Percentiles rank a stretch among this genome's conserved stretches.
These are phyloP conservation scores for Funneliformis geosporum DNA, from an alignment of 192 early-diverging fungal species.

Conservation along the genomic window DNA sequence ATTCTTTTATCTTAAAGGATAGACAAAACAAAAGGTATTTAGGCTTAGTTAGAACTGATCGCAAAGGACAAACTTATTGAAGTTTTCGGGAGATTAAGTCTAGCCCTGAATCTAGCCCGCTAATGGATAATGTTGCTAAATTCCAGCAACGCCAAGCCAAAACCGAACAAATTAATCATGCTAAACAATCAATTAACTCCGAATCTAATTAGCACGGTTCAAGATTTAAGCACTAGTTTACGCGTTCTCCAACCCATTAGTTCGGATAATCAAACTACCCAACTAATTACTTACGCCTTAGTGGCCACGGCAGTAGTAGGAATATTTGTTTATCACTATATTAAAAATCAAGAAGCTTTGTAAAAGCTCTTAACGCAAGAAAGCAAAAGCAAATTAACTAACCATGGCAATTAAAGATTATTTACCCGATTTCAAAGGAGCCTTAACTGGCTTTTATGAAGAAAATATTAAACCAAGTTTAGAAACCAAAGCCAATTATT, in stretches of 20 bases:
- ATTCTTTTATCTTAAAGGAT: conserved; percentile 4
- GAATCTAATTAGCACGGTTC: background rate
- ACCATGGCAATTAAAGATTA: conserved; percentile 6
- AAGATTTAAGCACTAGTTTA: background rate
- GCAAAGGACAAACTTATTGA: background rate
- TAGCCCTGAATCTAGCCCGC: background rate
- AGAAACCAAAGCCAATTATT: background rate
- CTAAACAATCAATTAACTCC: conserved; percentile 16
- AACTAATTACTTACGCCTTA: conserved; percentile 5
- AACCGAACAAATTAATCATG: background rate
- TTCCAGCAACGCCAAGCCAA: background rate
- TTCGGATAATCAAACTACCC: conserved; percentile 5
- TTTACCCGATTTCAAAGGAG: conserved; percentile 3
- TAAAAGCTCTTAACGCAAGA: too few species aligned
- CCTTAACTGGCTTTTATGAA: conserved; percentile 5
- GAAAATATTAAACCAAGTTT: background rate
- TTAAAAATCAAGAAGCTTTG: background rate
- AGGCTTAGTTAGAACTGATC: background rate
- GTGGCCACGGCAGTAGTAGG: background rate
- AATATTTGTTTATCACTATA: conserved; percentile 25
- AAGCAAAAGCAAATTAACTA: background rate
- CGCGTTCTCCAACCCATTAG: background rate
- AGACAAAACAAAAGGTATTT: background rate
- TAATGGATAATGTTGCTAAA: background rate
- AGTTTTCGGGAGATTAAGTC: background rate